These are phyloP conservation scores for Heterobasidion occidentale DNA, from an alignment of 1,284 basidiomycete species.

Conservation along the genomic window DNA sequence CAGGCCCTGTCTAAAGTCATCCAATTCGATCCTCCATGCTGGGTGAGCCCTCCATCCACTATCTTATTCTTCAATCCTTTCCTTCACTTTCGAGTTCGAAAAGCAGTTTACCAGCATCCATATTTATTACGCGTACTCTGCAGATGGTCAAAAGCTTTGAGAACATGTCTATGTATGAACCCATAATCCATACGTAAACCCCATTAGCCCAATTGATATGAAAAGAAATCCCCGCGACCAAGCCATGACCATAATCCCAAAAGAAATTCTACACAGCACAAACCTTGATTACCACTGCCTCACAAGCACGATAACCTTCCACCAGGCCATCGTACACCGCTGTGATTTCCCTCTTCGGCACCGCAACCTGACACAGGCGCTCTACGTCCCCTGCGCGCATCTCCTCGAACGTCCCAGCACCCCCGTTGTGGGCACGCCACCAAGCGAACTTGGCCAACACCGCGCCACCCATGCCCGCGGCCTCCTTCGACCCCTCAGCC, in stretches of 20 bases:
- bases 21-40: too few species aligned
- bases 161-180: neutral
- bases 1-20: too few species aligned
- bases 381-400: constrained; percentile 42
- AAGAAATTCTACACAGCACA: constrained; percentile 10
- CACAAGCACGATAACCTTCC: constrained; percentile 29
- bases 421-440: constrained; percentile 44
- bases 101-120: too few species aligned
- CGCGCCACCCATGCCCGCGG: constrained; percentile 65
- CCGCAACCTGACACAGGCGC: constrained; percentile 51
- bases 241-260: neutral
- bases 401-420: constrained; percentile 51
- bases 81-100: too few species aligned
- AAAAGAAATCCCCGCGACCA: neutral
- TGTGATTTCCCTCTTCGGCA: constrained; percentile 32
- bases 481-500: constrained; percentile 53
- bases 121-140: too few species aligned
- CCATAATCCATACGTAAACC: too few species aligned
- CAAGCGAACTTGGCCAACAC: constrained; percentile 63
- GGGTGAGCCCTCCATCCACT: too few species aligned
- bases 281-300: constrained; percentile 27
- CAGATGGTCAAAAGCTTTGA: too few species aligned
- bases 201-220: too few species aligned
- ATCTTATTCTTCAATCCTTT: too few species aligned
- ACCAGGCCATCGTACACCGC: constrained; percentile 24